phyloP scores from a whole-genome alignment of 768 basidiomycete species.

The Agrocybe pediades region DNA sequence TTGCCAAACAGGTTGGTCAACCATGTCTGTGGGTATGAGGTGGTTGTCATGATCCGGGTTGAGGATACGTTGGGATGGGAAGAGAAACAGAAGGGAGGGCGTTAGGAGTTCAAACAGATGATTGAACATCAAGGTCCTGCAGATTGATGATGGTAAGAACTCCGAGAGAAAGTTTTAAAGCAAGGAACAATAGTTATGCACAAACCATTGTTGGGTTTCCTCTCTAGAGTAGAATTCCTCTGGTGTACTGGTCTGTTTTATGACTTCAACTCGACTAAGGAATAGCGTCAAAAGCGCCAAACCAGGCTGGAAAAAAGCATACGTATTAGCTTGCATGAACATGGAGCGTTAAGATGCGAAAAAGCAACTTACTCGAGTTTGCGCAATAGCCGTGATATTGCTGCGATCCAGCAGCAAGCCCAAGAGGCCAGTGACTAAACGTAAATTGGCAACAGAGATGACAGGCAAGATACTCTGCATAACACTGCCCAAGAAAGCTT shows the following conservation, averaged over 20 bases:
- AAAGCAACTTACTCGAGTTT: constrained; percentile 68
- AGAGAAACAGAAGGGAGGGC: constrained; percentile 76
- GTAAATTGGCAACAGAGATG: constrained; percentile 75
- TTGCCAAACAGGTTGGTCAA: constrained; percentile 94
- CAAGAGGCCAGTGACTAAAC: constrained; percentile 84
- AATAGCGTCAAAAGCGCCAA: constrained; percentile 89
- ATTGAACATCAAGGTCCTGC: constrained; percentile 87
- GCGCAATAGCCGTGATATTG: constrained; percentile 69
- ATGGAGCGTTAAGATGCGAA: not conserved
- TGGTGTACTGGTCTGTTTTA: constrained; percentile 69
- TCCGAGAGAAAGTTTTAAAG: not conserved
- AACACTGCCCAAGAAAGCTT: constrained; percentile 83
- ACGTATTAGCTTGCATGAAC: constrained; percentile 7
- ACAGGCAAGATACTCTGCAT: constrained; percentile 86
- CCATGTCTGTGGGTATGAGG: constrained; percentile 53
- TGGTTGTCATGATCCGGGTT: constrained; percentile 30
- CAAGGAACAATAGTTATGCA: not conserved
- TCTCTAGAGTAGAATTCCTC: constrained; percentile 61
- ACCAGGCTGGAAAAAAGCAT: constrained; percentile 76
- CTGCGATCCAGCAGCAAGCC: constrained; percentile 81
- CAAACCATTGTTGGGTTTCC: constrained; percentile 76
- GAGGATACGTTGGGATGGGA: constrained; percentile 84
- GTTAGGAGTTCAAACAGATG: constrained; percentile 81
- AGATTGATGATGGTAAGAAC: constrained; percentile 3
- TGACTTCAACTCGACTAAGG: constrained; percentile 89